A percentile compares a stretch with the other conserved stretches of the same genome.
phyloP scores from a whole-genome alignment of 495 filamentous ascomycete species.

The Pyronema omphalodes region DNA sequence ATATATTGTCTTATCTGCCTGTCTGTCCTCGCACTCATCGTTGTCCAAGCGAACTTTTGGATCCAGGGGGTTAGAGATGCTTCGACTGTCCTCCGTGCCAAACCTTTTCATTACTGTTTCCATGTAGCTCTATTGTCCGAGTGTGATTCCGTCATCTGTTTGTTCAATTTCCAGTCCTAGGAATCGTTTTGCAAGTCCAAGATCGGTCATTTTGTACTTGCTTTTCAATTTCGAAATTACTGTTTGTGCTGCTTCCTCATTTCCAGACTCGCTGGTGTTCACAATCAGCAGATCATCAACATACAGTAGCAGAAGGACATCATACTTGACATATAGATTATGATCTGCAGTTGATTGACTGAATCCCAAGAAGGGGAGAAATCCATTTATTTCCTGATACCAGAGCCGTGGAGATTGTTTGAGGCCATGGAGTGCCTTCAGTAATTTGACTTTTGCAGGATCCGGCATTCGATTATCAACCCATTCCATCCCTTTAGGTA shows the following conservation, averaged over 20 bases:
- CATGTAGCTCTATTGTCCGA: conserved; percentile 1
- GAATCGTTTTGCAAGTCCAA: conserved; percentile 3
- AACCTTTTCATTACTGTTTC: neutral
- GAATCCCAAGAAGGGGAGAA: conserved; percentile 1
- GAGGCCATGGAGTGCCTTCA: no score
- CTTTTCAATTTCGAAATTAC: neutral
- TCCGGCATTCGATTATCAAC: no score
- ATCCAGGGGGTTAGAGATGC: neutral
- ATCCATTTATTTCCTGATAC: conserved; percentile 3
- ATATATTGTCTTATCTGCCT: neutral
- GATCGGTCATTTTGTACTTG: conserved; percentile 6
- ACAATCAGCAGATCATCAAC: conserved; percentile 8
- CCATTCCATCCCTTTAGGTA: conserved; percentile 4
- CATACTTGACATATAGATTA: neutral
- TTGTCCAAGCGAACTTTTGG: neutral
- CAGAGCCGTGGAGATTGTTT: conserved; percentile 3
- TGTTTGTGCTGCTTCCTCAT: neutral
- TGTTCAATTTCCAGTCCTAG: conserved; percentile 2
- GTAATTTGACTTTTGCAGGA: no score
- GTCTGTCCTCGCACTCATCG: neutral
- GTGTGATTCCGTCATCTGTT: neutral
- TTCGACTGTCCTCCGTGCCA: neutral
- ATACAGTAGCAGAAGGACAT: conserved; percentile 1
- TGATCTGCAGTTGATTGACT: neutral
- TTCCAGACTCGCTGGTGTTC: no score